Percentiles rank a stretch among this genome's conserved stretches.
These are phyloP conservation scores for Ilex paraguariensis DNA, from an alignment of 305 asterid genomes.

Conservation along the genomic window DNA sequence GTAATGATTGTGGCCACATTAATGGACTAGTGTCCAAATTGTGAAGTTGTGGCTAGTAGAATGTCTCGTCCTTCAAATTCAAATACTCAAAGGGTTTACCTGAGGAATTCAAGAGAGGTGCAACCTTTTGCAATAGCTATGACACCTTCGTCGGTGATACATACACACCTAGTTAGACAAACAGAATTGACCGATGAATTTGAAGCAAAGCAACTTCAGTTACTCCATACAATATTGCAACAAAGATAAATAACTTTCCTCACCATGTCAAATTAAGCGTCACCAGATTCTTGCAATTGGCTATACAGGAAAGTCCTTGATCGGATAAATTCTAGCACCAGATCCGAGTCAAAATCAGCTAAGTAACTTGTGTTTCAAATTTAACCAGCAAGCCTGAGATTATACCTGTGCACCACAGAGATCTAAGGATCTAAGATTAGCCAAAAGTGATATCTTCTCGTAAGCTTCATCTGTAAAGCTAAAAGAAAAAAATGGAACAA, in stretches of 20 bases:
- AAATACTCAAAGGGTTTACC: constrained; percentile 32
- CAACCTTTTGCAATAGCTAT: constrained; percentile 73
- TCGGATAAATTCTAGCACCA: constrained; percentile 73
- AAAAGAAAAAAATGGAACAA: constrained; percentile 23
- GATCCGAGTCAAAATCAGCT: constrained; percentile 19
- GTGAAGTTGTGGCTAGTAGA: too few species aligned
- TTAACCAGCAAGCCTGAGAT: neutral
- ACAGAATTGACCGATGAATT: constrained; percentile 14
- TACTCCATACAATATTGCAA: neutral
- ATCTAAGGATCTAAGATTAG: constrained; percentile 62
- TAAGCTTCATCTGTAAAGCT: constrained; percentile 86
- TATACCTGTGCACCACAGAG: constrained; percentile 99
- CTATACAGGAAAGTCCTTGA: constrained; percentile 77
- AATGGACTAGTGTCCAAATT: too few species aligned
- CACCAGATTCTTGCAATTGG: constrained; percentile 60
- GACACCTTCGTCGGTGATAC: constrained; percentile 70
- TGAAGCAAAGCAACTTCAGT: constrained; percentile 4
- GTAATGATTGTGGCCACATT: too few species aligned
- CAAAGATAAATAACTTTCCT: constrained; percentile 14
- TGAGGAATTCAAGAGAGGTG: constrained; percentile 67
- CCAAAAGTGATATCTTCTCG: constrained; percentile 57
- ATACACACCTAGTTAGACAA: constrained; percentile 61
- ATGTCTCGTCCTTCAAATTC: neutral
- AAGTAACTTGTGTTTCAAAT: neutral
- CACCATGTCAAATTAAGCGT: constrained; percentile 86